Base-by-base conservation (phyloP, 1,284 basidiomycete genomes). In the Irpex sp. region DNA sequence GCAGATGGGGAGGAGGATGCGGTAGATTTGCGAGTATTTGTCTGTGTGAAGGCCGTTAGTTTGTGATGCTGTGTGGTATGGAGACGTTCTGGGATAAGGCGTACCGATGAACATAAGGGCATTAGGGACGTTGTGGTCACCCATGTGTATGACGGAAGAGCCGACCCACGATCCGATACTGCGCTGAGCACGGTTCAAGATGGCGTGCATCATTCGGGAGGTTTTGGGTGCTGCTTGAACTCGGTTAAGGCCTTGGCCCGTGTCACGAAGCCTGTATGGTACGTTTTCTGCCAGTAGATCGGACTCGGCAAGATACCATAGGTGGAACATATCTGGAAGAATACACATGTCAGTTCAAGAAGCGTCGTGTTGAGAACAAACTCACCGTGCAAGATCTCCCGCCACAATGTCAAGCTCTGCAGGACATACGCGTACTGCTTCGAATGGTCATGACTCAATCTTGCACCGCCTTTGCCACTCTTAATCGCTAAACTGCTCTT, bases 21-120 rank as follows among this genome's bases (percentile, higher is more conserved):
- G 87, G 74, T 93, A 93, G 58, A 93, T 88, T 71, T 93, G 90
- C 10, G 89, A 91, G 73, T 93, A 93, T 72, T 93, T 93, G 79
- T 93, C 86, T 81, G 66, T n/a, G 48, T 18, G 18, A 10, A 51
- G 21, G 19, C 2, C n/a, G n/a, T 51, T 18, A 51, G 23, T 23
- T 23, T 23, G 23, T 23, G 23, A 23, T 23, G 23, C 23, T 23
- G 23, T 23, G 23, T 23, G 23, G 23, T 23, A 23, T 23, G 23
- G 23, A 23, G 23, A 23, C 23, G 23, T 23, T 23, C 23, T 23
- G 23, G 23, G 23, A 23, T 23, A 23, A 23, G 23, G 23, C 23
- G 23, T 64, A 82, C 81, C 87, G 63, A 91, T 89, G 77, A 91
- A 92, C 76, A 91, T 83, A 61, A 91, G 79, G 3, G 90, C 88